Conservation (phyloP, 2,329 filamentous ascomycete genomes). For the Parascedosporium putredinis region DNA sequence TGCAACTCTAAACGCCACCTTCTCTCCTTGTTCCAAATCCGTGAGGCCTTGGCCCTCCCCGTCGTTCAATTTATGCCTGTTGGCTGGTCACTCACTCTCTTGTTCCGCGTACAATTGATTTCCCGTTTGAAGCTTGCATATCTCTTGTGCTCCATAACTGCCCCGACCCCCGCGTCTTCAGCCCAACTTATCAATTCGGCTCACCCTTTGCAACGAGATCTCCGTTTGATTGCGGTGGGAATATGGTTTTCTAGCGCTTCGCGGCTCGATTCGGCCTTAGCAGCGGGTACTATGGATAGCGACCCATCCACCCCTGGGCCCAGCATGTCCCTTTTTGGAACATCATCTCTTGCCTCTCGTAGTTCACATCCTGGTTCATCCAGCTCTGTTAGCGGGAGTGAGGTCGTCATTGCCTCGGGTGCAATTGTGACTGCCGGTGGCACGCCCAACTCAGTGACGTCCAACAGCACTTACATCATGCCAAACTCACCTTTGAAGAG, state of each 20-base stretch:
- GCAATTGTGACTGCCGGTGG: constrained; percentile 13
- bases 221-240: neutral
- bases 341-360: neutral
- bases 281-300: neutral
- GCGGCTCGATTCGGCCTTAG: neutral
- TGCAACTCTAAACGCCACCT: constrained; percentile 3
- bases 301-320: constrained; percentile 1
- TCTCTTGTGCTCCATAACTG: too few relatives aligned
- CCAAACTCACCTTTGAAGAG: constrained; percentile 69
- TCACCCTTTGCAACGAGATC: neutral
- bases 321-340: neutral
- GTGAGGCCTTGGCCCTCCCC: constrained; percentile 7
- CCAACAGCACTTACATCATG: constrained; percentile 85
- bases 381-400: constrained; percentile 16
- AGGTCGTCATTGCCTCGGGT: constrained; percentile 13
- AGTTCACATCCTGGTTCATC: constrained; percentile 14
- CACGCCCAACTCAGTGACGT: constrained; percentile 40
- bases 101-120: too few relatives aligned
- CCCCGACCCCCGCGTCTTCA: too few relatives aligned
- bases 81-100: constrained; percentile 1
- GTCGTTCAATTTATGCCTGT: constrained; percentile 18
- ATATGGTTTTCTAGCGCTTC: neutral
- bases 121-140: too few relatives aligned
- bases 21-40: neutral
- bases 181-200: too few relatives aligned